Conservation (phyloP, 2,329 filamentous ascomycete genomes). For the Elsinoe arachidis region DNA sequence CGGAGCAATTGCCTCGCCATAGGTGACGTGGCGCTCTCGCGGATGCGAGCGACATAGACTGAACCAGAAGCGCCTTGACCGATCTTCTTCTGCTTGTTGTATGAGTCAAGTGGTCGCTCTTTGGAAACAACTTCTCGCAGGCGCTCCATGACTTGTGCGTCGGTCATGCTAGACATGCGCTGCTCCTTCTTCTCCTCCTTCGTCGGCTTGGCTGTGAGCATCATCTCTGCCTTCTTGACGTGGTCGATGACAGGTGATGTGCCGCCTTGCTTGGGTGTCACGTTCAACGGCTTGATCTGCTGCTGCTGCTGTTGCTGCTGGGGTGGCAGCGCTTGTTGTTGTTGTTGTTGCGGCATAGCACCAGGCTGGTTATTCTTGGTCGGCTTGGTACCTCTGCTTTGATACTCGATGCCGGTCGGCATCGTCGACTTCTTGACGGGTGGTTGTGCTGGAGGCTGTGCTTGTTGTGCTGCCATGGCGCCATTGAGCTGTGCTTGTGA, state of each 20-base stretch:
- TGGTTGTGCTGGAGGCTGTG: background rate
- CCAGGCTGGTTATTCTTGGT: slow-evolving; percentile 21
- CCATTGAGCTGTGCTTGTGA: slow-evolving; percentile 23
- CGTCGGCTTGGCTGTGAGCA: slow-evolving; percentile 51
- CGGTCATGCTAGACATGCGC: slow-evolving; percentile 97
- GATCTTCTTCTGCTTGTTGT: slow-evolving; percentile 99
- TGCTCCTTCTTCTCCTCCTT: slow-evolving; percentile 82
- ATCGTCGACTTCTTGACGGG: slow-evolving; percentile 17
- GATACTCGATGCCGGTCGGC: slow-evolving; percentile 14
- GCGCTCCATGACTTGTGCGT: slow-evolving; percentile 93
- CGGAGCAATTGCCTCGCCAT: slow-evolving; percentile 71
- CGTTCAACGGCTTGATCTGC: slow-evolving; percentile 45
- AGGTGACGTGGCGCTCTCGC: slow-evolving; percentile 73
- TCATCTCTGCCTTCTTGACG: slow-evolving; percentile 82
- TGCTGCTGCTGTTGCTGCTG: slow-evolving; percentile 15
- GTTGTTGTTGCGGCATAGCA: slow-evolving; percentile 19
- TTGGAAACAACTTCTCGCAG: slow-evolving; percentile 91
- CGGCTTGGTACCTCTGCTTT: slow-evolving; percentile 5
- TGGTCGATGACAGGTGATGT: slow-evolving; percentile 51
- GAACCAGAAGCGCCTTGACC: slow-evolving; percentile 96
- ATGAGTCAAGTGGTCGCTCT: slow-evolving; percentile 87
- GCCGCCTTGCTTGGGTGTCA: slow-evolving; percentile 39
- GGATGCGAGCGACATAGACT: slow-evolving; percentile 94
- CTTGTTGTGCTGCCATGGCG: slow-evolving; percentile 11
- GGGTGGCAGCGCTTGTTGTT: slow-evolving; percentile 16